These are phyloP conservation scores for Cyclocybe cylindracea DNA, from an alignment of 768 basidiomycete genomes.

Conservation along the genomic window DNA sequence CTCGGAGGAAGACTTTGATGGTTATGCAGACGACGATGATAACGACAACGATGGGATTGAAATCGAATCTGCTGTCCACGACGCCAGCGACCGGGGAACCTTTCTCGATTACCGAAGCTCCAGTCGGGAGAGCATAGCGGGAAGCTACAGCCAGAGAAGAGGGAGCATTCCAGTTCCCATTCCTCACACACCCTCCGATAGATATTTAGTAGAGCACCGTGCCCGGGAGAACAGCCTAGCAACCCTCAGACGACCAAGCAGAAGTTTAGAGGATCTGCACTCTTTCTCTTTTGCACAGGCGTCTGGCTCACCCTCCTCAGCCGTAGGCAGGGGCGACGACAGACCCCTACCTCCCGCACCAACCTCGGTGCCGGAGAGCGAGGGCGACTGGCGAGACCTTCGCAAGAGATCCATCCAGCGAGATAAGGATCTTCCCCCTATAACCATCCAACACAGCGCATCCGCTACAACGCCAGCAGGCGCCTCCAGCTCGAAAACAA, in stretches of 20 bases:
- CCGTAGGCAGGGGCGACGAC: conserved; percentile 9
- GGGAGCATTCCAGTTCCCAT: conserved; percentile 67
- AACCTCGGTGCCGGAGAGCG: conserved; percentile 50
- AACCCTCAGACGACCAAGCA: conserved; percentile 61
- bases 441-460: conserved; percentile 5
- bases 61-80: conserved; percentile 36
- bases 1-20: conserved; percentile 29
- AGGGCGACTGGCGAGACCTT: conserved; percentile 58
- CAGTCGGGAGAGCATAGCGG: conserved; percentile 18
- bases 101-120: conserved; percentile 19
- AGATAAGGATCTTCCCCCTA: conserved; percentile 21
- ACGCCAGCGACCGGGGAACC: conserved; percentile 29
- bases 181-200: conserved; percentile 34
- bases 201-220: conserved; percentile 27
- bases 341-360: conserved; percentile 26
- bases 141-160: conserved; percentile 32
- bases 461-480: neutral
- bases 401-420: conserved; percentile 40
- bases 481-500: neutral
- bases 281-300: conserved; percentile 16
- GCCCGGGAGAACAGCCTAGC: conserved; percentile 59
- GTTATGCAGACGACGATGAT: conserved; percentile 43
- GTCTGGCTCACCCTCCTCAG: conserved; percentile 5
- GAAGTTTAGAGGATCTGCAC: conserved; percentile 53
- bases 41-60: conserved; percentile 46